phyloP scores from a whole-genome alignment of 2,329 filamentous ascomycete genomes.

The Trichoderma atrobrunneum region DNA sequence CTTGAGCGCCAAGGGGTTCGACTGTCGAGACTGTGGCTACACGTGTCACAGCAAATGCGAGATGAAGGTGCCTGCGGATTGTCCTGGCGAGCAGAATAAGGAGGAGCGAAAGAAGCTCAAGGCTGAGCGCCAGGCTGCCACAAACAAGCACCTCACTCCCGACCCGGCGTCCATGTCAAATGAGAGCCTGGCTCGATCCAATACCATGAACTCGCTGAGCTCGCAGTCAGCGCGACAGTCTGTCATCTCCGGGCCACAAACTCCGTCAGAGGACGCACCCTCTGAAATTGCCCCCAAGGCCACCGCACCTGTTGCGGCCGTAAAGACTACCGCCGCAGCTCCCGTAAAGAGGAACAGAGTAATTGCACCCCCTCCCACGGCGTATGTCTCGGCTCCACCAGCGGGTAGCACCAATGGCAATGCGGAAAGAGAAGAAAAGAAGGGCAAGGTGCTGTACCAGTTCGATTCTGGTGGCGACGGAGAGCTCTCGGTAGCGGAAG shows the following conservation, averaged over 20 bases:
- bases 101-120: slow-evolving; percentile 96
- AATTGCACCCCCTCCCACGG: slow-evolving; percentile 79
- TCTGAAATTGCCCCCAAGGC: slow-evolving; percentile 26
- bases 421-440: slow-evolving; percentile 46
- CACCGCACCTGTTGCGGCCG: slow-evolving; percentile 26
- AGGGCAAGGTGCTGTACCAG: slow-evolving; percentile 83
- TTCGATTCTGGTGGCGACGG: slow-evolving; percentile 80
- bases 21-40: slow-evolving; percentile 94
- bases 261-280: slow-evolving; percentile 48
- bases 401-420: slow-evolving; percentile 47
- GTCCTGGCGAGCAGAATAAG: slow-evolving; percentile 88
- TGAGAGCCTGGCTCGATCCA: slow-evolving; percentile 67
- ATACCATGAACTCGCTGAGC: slow-evolving; percentile 87
- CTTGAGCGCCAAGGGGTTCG: slow-evolving; percentile 91
- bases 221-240: slow-evolving; percentile 80
- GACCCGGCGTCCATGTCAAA: slow-evolving; percentile 49
- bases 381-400: slow-evolving; percentile 71
- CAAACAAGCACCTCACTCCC: slow-evolving; percentile 58
- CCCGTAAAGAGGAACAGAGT: slow-evolving; percentile 62
- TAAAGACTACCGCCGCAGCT: slow-evolving; percentile 30
- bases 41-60: slow-evolving; percentile 98
- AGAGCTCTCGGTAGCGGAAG: slow-evolving; percentile 77
- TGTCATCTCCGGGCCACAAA: slow-evolving; percentile 45
- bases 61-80: slow-evolving; percentile 96
- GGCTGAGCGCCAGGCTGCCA: slow-evolving; percentile 74